Conservation (phyloP, 805 yeast species). For the Metschnikowia koreensis region DNA sequence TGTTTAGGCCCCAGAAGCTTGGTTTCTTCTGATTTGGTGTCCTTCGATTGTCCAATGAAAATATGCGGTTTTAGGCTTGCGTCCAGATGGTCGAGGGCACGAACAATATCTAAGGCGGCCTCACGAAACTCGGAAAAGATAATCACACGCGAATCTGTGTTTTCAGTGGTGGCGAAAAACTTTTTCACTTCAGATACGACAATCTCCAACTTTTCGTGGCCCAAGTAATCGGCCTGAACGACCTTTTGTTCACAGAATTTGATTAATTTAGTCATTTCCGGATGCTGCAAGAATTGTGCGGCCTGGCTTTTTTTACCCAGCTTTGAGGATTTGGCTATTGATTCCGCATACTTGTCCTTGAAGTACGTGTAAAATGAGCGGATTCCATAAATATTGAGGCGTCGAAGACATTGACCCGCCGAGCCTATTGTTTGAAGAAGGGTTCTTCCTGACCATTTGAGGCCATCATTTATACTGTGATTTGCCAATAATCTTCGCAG, state of each 20-base stretch:
- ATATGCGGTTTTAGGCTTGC: constrained; percentile 62
- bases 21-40: constrained; percentile 59
- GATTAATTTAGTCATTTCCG: constrained; percentile 45
- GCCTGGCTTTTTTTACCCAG: constrained; percentile 59
- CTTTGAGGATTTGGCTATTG: constrained; percentile 53
- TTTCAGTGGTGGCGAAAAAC: constrained; percentile 47
- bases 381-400: constrained; percentile 80
- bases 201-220: constrained; percentile 74
- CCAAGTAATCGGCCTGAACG: constrained; percentile 34
- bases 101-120: constrained; percentile 84
- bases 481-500: constrained; percentile 56
- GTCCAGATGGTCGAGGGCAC: constrained; percentile 47
- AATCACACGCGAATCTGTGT: constrained; percentile 68
- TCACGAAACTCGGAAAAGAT: constrained; percentile 87
- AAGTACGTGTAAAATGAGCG: constrained; percentile 71
- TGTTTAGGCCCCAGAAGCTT: constrained; percentile 38
- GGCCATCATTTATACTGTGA: constrained; percentile 58
- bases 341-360: constrained; percentile 54
- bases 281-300: constrained; percentile 58
- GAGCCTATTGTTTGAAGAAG: constrained; percentile 61
- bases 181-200: constrained; percentile 53
- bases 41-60: constrained; percentile 88
- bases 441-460: constrained; percentile 70
- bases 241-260: constrained; percentile 44
- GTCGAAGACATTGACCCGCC: constrained; percentile 67